A percentile compares a stretch with the other conserved stretches of the same genome.
phyloP scores from a whole-genome alignment of 1,139 yeast species.

The Lodderomyces metapsilosis region DNA sequence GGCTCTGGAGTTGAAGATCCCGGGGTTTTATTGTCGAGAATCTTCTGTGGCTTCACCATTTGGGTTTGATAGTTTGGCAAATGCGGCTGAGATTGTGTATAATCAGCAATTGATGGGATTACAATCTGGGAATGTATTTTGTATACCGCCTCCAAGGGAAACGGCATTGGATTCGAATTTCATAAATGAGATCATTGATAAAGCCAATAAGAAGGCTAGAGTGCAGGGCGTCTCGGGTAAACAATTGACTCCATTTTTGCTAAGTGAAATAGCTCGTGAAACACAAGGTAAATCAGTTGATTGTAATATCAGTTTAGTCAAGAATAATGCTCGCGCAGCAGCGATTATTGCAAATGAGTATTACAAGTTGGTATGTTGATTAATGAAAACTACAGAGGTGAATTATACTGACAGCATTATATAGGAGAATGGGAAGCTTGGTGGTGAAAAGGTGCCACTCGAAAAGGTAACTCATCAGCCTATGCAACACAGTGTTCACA shows the following conservation, averaged over 20 bases:
- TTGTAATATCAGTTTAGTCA: conserved; percentile 73
- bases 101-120: conserved; percentile 52
- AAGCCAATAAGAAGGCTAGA: conserved; percentile 61
- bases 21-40: conserved; percentile 80
- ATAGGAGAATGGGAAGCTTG: neutral
- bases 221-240: conserved; percentile 61
- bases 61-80: conserved; percentile 47
- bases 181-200: conserved; percentile 55
- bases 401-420: neutral
- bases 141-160: conserved; percentile 77
- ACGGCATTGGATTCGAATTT: conserved; percentile 55
- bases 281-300: conserved; percentile 70
- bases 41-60: conserved; percentile 76
- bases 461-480: no score
- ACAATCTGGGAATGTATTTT: conserved; percentile 69
- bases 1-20: conserved; percentile 41
- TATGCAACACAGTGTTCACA: no score
- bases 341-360: conserved; percentile 54
- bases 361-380: conserved; percentile 3
- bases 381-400: neutral
- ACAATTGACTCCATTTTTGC: conserved; percentile 73
- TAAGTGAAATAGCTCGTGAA: conserved; percentile 59
- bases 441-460: no score
- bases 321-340: conserved; percentile 72
- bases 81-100: conserved; percentile 64